Evolutionary conservation across 202 grass and related monocot genomes (phyloP).

Genomic region (Zizania palustris): DNA sequence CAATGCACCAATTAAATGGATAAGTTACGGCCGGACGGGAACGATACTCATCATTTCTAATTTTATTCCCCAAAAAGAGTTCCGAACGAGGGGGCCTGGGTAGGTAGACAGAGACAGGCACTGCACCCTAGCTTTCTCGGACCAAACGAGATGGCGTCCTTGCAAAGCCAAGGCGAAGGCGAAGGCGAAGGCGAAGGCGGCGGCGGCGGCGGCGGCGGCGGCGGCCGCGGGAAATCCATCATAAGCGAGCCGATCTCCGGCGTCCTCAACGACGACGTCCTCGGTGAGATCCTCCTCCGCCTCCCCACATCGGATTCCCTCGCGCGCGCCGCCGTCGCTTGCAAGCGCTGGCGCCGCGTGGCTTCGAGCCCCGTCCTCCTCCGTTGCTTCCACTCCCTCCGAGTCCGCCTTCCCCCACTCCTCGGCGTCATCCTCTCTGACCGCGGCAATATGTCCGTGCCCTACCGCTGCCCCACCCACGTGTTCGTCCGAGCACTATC

Average conservation of each 20-base stretch:
- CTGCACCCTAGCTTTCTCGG: no score
- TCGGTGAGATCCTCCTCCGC: slow-evolving; percentile 1
- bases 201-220: no score
- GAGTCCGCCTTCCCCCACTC: slow-evolving; percentile 30
- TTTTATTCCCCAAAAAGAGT: no score
- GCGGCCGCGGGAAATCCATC: no score
- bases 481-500: background rate
- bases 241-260: background rate
- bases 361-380: slow-evolving; percentile 15
- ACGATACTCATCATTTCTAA: no score
- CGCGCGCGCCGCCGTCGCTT: background rate
- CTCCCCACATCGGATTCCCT: slow-evolving; percentile 36
- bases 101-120: no score
- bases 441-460: background rate
- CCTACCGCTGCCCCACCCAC: background rate
- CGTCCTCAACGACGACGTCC: background rate
- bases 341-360: slow-evolving; percentile 28
- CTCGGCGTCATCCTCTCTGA: slow-evolving; percentile 27
- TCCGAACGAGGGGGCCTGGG: no score
- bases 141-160: no score
- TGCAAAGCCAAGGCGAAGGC: no score
- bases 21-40: no score
- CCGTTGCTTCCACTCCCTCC: slow-evolving; percentile 9
- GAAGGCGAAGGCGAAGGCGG: no score
- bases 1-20: no score